Evolutionary conservation across 129 eudicot genomes (phyloP), one percentile per base, ranked within the genome.

Genomic region (Saussurea involucrata): DNA sequence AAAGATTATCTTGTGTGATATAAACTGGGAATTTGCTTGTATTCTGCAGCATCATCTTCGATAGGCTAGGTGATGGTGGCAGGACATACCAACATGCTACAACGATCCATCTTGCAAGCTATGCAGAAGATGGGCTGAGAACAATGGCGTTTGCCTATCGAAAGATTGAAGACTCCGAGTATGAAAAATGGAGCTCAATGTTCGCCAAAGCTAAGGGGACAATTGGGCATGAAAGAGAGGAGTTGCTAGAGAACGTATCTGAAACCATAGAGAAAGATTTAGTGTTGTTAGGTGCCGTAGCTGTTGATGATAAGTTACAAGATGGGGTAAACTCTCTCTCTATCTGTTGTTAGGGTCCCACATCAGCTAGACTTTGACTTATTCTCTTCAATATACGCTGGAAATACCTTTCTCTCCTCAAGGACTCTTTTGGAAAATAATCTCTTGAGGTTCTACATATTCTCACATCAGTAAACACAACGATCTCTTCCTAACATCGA

Each of bases 251-350:
- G 68, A 66, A 29, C 71, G 82, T 83, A 63, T 83, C 85, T 49
- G 87, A 83, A 57, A 64, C 8, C 60, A 86, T 86, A 18, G 87
- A 86, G 87, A 83, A 80, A 69, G 85, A 80, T 72, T 67, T 86
- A 74, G 72, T 73, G 40, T 80, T 83, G 72, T 57, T 83, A 76
- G 90, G 87, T 22, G 87, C 85, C 12, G 87, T 86, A 76, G 90
- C 87, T 24, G 90, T 83, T 76, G 90, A 86, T 69, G 87, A 86
- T 73, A 86, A 86, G 85, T 81, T 86, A 77, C 87, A 86, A 74
- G 68, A 73, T 69, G 90, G 90, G 87, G 90, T 86, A 80, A 68
- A 72, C 49, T 49, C 65, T 76, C 28, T n/a, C 61, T 68, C 68
- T 69, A 10, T 40, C 49, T 40, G 15, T 2, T 34, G 40, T 34